phyloP scores from a whole-genome alignment of 257 asterid species.

The Gardenia jasminoides region DNA sequence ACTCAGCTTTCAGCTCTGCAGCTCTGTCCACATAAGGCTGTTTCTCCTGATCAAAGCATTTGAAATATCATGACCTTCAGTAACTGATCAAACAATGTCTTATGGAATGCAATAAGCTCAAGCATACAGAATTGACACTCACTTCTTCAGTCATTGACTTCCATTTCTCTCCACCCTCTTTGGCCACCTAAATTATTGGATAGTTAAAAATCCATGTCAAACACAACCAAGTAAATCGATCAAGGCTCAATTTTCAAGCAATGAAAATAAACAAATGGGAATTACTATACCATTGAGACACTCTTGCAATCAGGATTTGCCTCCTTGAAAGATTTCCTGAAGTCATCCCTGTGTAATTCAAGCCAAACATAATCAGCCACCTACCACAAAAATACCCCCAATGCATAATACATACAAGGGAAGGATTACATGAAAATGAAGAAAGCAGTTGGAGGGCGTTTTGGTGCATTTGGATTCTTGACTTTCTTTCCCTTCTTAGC shows the following conservation, averaged over 20 bases:
- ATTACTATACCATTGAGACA: constrained; percentile 39
- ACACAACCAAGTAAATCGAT: neutral
- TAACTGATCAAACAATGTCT: neutral
- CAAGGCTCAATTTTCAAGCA: neutral
- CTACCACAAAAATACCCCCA: too few relatives aligned
- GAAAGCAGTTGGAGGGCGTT: constrained; percentile 83
- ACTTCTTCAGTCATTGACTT: constrained; percentile 73
- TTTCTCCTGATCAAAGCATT: constrained; percentile 47
- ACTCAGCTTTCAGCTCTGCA: constrained; percentile 76
- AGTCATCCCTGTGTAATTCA: constrained; percentile 50
- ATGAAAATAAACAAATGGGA: too few relatives aligned
- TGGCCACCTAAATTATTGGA: constrained; percentile 54
- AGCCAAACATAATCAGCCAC: neutral
- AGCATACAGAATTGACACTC: constrained; percentile 8
- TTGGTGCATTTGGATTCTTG: constrained; percentile 49
- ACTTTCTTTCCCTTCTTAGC: constrained; percentile 47
- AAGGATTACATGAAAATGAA: constrained; percentile 64
- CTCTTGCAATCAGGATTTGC: constrained; percentile 71
- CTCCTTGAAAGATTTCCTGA: constrained; percentile 66
- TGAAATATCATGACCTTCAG: neutral
- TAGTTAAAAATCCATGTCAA: neutral
- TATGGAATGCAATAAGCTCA: neutral
- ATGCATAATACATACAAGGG: too few relatives aligned
- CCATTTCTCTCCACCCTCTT: constrained; percentile 88
- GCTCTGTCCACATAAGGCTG: constrained; percentile 61